Evolutionary conservation across 2,329 filamentous ascomycete genomes (phyloP).

Genomic region (Pseudogymnoascus sp.): DNA sequence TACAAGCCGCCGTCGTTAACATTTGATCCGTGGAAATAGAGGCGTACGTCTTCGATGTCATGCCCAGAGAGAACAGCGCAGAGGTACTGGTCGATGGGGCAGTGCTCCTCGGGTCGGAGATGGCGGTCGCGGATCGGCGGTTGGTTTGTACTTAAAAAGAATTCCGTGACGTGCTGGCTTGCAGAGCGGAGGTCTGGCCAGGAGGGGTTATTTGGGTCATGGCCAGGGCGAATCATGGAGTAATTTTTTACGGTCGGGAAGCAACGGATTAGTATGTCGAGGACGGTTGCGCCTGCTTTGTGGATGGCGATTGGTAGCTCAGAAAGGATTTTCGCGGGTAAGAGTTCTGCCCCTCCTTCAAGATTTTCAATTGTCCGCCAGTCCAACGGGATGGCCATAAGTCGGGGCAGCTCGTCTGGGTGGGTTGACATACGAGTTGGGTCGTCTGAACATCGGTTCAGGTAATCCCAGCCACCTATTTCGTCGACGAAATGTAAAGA

Average conservation of each 20-base stretch:
- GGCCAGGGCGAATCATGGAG: neutral
- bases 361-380: neutral
- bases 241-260: neutral
- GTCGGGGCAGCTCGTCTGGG: neutral
- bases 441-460: neutral
- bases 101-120: neutral
- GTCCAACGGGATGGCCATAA: neutral
- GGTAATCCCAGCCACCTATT: neutral
- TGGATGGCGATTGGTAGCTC: constrained; percentile 6
- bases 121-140: neutral
- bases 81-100: neutral
- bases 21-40: neutral
- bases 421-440: neutral
- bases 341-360: neutral
- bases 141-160: neutral
- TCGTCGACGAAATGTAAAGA: neutral
- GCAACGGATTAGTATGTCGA: neutral
- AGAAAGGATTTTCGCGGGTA: neutral
- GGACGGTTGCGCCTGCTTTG: neutral
- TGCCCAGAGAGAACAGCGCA: neutral
- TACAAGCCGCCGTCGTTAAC: neutral
- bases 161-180: neutral
- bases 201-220: neutral
- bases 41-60: neutral
- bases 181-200: neutral